Evolutionary conservation across 2,329 filamentous ascomycete species (phyloP), one percentile per base, ranked within the genome.

Genomic region (Pseudohalonectria lignicola): DNA sequence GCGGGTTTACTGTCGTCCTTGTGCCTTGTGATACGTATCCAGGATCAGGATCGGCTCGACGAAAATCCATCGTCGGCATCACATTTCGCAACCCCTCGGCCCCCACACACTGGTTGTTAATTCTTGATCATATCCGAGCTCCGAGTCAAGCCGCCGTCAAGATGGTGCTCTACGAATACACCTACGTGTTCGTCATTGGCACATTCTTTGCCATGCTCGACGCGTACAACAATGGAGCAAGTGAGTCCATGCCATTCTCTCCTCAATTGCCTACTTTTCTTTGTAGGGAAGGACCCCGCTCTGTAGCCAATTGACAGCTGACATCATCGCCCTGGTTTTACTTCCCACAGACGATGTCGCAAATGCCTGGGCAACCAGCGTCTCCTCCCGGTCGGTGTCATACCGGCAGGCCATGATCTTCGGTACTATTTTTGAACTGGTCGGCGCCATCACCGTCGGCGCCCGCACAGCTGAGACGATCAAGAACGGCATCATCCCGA

Each of bases 341-440:
- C n/a, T n/a, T n/a, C n/a, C n/a, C n/a, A 19, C 42, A 81, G 77
- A 87, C 60, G 84, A 88, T 81, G 83, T 90, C 41, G 83, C 84
- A 53, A 90, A 90, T 62, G 66, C 83, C 36, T 88, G 82, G 79
- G 83, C 83, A 7, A 88, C 84, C 49, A 81, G 75, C 51, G 82
- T 88, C 42, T 87, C 83, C 16, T 87, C 83, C n/a, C 66, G 83
- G 39, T 87, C 83, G 47, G 68, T 86, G 51, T 67, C 77, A 2
- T 82, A 85, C 62, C 60, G 74, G 48, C 76, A 80, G 60, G 81
- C 77, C 45, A 81, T 81, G 76, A 49, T 79, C 25, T 62, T 82
- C 34, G 74, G 76, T 34, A 70, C 73, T 34, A 57, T 83, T 44
- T 83, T 83, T 57, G 80, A 85, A 56, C 66, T 83, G 57, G 57